Evolutionary conservation across 768 basidiomycete genomes (phyloP).

Genomic region (Coprinopsis cinerea): DNA sequence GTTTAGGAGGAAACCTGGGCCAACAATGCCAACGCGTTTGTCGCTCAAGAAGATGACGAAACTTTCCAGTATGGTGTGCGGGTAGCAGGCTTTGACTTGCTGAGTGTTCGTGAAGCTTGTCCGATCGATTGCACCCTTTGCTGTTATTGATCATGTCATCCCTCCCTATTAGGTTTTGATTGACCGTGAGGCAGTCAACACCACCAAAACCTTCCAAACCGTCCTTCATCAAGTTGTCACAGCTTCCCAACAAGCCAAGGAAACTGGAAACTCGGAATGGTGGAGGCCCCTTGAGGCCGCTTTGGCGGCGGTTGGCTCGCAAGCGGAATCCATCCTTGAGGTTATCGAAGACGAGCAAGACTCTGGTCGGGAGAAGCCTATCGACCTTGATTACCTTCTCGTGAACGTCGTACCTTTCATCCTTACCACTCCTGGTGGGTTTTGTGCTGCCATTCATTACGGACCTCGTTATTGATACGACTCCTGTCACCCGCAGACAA

Average conservation of each 20-base stretch:
- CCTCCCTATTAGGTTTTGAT: constrained; percentile 47
- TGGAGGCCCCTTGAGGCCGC: constrained; percentile 90
- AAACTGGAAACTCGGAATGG: constrained; percentile 60
- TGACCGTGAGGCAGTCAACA: constrained; percentile 45
- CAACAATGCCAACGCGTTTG: constrained; percentile 83
- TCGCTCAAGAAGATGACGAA: constrained; percentile 94
- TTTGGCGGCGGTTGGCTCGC: constrained; percentile 75
- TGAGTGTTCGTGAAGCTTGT: constrained; percentile 47
- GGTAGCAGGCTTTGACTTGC: constrained; percentile 77
- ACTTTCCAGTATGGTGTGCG: constrained; percentile 76
- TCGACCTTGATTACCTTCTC: constrained; percentile 76
- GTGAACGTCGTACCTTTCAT: constrained; percentile 74
- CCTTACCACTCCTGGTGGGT: constrained; percentile 60
- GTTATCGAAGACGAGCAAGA: constrained; percentile 72
- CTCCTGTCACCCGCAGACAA: constrained; percentile 42
- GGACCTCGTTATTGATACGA: background rate
- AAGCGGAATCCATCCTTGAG: constrained; percentile 71
- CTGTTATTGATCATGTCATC: background rate
- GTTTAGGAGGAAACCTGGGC: constrained; percentile 87
- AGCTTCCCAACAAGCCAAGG: constrained; percentile 49
- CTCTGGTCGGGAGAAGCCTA: constrained; percentile 53
- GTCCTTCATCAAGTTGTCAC: constrained; percentile 50
- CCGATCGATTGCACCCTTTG: background rate
- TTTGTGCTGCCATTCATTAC: background rate
- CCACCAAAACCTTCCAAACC: constrained; percentile 47